These are phyloP conservation scores for Voacanga thouarsii DNA, from an alignment of 257 asterid genomes.

Conservation along the genomic window DNA sequence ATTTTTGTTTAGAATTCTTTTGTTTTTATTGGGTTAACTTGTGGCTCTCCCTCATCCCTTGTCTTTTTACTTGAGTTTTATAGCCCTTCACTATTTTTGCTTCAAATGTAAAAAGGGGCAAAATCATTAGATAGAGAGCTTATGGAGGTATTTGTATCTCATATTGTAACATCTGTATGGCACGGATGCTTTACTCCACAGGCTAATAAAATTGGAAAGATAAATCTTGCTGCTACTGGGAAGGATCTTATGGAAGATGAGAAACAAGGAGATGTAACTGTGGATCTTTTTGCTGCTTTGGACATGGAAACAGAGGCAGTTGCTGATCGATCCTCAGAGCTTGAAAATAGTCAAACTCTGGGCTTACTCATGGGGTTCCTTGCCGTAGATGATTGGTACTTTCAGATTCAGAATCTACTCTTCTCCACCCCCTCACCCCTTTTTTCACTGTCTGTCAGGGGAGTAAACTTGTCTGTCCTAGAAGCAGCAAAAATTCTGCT, in stretches of 20 bases:
- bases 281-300: constrained; percentile 86
- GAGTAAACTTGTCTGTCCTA: not conserved
- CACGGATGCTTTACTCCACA: constrained; percentile 23
- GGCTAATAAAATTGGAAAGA: constrained; percentile 96
- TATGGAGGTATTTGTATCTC: not conserved
- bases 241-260: constrained; percentile 99
- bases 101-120: not conserved
- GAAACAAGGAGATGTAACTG: constrained; percentile 94
- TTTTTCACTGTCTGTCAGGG: not conserved
- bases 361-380: constrained; percentile 95
- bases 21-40: not conserved
- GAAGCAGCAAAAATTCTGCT: not conserved
- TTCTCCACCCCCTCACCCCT: not conserved
- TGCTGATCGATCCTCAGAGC: constrained; percentile 72
- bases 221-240: constrained; percentile 99
- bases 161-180: not conserved
- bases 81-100: not conserved
- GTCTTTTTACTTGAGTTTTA: not conserved
- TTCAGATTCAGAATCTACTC: not conserved
- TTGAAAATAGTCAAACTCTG: constrained; percentile 76
- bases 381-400: constrained; percentile 93
- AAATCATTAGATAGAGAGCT: not conserved
- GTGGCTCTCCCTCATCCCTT: not conserved
- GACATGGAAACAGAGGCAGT: constrained; percentile 78
- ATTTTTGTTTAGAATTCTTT: not conserved